A percentile compares a stretch with the other conserved stretches of the same genome.
phyloP scores from a whole-genome alignment of 257 asterid genomes.

The Asclepias syriaca region DNA sequence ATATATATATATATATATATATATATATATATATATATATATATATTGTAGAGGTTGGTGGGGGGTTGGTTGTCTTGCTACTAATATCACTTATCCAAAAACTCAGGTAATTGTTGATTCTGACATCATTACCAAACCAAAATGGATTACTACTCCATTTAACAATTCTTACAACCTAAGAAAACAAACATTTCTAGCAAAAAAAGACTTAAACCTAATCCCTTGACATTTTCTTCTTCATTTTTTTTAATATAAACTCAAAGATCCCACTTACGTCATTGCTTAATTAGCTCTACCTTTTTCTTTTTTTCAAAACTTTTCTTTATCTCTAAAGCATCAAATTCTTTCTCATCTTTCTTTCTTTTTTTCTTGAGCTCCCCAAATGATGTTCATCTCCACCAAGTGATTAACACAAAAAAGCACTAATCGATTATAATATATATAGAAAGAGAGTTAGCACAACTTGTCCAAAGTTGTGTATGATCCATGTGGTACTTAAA shows the following conservation, averaged over 20 bases:
- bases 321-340: neutral
- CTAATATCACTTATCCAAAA: neutral
- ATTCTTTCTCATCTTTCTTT: neutral
- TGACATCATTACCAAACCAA: neutral
- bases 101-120: neutral
- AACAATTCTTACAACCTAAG: neutral
- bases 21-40: too few species aligned
- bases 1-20: too few species aligned
- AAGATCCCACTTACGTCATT: neutral
- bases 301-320: neutral
- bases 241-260: constrained; percentile 5
- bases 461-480: neutral
- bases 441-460: neutral
- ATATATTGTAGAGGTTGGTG: too few species aligned
- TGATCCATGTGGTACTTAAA: too few species aligned
- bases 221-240: neutral
- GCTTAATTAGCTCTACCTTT: neutral
- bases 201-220: constrained; percentile 3
- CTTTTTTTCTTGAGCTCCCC: neutral
- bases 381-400: neutral
- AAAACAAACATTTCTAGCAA: neutral
- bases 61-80: too few species aligned
- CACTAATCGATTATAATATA: neutral
- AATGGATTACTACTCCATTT: neutral
- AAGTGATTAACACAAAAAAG: neutral